A percentile compares a stretch with the other conserved stretches of the same genome.
Conservation (phyloP, 2,329 filamentous ascomycete genomes). For the Xylariaceae sp. region DNA sequence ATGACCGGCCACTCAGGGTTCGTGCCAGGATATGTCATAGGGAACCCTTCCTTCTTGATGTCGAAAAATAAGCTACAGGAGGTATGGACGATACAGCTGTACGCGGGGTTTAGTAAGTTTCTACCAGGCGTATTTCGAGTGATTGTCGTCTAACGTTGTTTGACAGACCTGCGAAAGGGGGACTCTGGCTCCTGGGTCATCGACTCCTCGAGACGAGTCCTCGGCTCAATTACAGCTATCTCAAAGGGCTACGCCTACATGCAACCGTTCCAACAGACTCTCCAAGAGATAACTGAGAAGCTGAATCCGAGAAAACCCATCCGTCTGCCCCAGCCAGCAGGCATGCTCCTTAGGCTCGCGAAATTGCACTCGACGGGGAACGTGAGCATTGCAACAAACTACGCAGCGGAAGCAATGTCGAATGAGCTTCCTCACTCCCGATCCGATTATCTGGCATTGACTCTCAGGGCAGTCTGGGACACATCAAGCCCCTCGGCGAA, state of each 20-base stretch:
- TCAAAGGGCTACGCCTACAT: background rate
- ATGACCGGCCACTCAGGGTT: background rate
- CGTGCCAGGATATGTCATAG: background rate
- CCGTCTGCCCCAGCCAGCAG: background rate
- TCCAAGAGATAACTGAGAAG: background rate
- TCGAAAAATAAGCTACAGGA: background rate
- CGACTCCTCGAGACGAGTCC: background rate
- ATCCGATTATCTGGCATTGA: background rate
- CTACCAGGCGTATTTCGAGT: background rate
- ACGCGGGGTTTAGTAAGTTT: background rate
- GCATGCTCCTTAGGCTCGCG: background rate
- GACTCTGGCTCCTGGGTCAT: background rate
- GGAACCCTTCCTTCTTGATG: background rate
- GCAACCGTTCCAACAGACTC: background rate
- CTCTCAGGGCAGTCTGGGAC: background rate
- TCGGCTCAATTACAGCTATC: background rate
- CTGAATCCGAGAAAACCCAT: background rate
- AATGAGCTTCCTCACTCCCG: background rate
- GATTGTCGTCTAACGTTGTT: background rate
- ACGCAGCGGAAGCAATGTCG: background rate
- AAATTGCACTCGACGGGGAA: background rate
- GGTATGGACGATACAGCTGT: background rate
- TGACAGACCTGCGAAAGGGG: background rate
- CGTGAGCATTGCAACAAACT: background rate
- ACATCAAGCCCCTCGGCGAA: background rate